phyloP scores from a whole-genome alignment of 2,329 filamentous ascomycete species.

The Colletotrichum lindemuthianum region DNA sequence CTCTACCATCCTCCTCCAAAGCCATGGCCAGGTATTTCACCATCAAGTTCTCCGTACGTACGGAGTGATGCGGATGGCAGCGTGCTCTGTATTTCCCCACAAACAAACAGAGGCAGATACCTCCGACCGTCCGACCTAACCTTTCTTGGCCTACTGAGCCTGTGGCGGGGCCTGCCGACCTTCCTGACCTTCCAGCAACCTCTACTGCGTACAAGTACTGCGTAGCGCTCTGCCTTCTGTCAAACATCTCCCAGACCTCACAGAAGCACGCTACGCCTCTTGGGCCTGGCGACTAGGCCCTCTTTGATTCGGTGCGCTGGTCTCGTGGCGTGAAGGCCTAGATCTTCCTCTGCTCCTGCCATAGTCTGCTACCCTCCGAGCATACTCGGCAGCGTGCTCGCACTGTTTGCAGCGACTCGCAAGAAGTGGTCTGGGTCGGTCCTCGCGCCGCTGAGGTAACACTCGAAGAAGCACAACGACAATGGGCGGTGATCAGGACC shows the following conservation, averaged over 20 bases:
- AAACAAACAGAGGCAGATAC: conserved; percentile 20
- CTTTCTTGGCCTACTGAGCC: conserved; percentile 18
- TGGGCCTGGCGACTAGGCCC: no score
- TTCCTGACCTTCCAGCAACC: no score
- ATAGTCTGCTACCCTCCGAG: neutral
- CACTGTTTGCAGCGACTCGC: conserved; percentile 18
- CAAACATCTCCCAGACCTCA: no score
- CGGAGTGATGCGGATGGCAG: no score
- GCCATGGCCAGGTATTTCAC: no score
- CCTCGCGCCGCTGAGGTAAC: conserved; percentile 24
- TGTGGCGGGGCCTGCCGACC: conserved; percentile 14
- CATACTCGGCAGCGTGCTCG: no score
- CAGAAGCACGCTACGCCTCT: no score
- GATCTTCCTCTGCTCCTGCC: conserved; percentile 6
- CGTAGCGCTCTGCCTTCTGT: no score
- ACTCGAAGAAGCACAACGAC: neutral
- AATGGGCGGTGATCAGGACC: neutral
- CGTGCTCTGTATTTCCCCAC: conserved; percentile 16
- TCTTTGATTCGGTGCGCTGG: conserved; percentile 14
- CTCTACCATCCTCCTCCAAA: no score
- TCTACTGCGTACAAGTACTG: no score
- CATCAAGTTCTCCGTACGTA: no score
- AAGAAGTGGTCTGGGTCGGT: conserved; percentile 19
- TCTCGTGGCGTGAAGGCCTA: neutral
- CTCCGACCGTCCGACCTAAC: conserved; percentile 3